Percentiles rank a stretch among this genome's conserved stretches.
Evolutionary conservation across 345 rosid genomes (phyloP).

Genomic region (Cardamine chenopodiifolia): DNA sequence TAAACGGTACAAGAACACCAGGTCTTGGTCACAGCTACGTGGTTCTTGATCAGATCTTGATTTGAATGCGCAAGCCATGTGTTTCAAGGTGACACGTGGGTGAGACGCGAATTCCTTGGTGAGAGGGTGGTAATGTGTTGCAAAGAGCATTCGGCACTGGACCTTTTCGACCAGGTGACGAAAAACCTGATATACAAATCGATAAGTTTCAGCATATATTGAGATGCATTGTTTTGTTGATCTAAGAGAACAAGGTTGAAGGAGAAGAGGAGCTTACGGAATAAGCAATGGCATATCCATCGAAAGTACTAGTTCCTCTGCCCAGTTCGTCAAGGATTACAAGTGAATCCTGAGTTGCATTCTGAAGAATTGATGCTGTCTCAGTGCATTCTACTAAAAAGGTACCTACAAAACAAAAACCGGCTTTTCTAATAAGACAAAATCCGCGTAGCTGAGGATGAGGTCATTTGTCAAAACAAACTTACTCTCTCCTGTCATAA

Average conservation of each 20-base stretch:
- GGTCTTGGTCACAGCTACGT: slow-evolving; percentile 48
- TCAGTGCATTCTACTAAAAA: slow-evolving; percentile 90
- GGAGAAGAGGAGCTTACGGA: slow-evolving; percentile 56
- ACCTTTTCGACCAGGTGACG: slow-evolving; percentile 92
- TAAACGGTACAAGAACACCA: slow-evolving; percentile 79
- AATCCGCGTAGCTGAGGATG: not conserved
- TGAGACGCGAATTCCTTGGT: slow-evolving; percentile 90
- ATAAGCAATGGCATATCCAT: slow-evolving; percentile 94
- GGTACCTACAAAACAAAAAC: slow-evolving; percentile 59
- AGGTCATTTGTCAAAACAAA: not conserved
- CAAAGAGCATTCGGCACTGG: slow-evolving; percentile 83
- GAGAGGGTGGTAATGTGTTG: slow-evolving; percentile 94
- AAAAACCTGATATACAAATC: slow-evolving; percentile 55
- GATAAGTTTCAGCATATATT: not conserved
- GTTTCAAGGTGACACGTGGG: slow-evolving; percentile 77
- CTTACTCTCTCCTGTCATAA: slow-evolving; percentile 97
- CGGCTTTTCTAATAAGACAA: not conserved
- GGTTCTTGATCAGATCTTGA: slow-evolving; percentile 41
- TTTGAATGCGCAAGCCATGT: slow-evolving; percentile 84
- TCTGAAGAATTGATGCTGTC: slow-evolving; percentile 95
- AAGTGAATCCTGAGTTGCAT: slow-evolving; percentile 88
- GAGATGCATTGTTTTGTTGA: not conserved
- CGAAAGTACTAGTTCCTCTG: slow-evolving; percentile 97
- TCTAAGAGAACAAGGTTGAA: not conserved
- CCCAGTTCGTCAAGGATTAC: slow-evolving; percentile 95